Evolutionary conservation across 2,329 filamentous ascomycete genomes (phyloP).

Genomic region (Paramyrothecium sp.): DNA sequence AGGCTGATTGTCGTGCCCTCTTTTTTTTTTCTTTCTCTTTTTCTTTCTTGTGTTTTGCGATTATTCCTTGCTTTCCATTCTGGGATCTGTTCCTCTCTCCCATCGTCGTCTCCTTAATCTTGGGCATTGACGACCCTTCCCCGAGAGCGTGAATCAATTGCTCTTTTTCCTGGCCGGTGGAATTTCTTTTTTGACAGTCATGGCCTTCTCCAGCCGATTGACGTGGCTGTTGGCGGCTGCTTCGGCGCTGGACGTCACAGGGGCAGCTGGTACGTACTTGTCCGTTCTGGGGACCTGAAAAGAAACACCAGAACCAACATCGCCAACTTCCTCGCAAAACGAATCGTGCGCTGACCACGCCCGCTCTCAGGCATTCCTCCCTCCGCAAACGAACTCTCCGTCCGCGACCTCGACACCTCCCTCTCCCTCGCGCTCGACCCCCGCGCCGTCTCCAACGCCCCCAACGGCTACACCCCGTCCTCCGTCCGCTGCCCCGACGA

Average conservation of each 20-base stretch:
- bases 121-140: too few relatives aligned
- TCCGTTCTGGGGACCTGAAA: not conserved
- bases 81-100: conserved; percentile 4
- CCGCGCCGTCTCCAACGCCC: conserved; percentile 29
- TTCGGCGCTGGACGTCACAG: conserved; percentile 8
- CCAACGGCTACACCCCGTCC: conserved; percentile 66
- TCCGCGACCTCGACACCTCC: conserved; percentile 6
- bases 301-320: not conserved
- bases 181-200: not conserved
- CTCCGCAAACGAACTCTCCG: conserved; percentile 12
- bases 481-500: conserved; percentile 65
- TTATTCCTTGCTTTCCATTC: not conserved
- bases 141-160: too few relatives aligned
- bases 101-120: not conserved
- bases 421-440: conserved; percentile 7
- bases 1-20: too few relatives aligned
- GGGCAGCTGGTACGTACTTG: not conserved
- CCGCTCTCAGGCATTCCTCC: conserved; percentile 1
- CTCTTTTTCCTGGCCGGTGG: too few relatives aligned
- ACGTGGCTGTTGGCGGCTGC: conserved; percentile 22
- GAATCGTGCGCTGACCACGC: not conserved
- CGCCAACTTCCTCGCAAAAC: not conserved
- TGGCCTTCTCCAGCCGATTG: conserved; percentile 16
- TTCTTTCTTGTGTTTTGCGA: not conserved
- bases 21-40: not conserved